These are phyloP conservation scores for Leishmania tarentolae DNA, from an alignment of 208 protist genomes.

Conservation along the genomic window DNA sequence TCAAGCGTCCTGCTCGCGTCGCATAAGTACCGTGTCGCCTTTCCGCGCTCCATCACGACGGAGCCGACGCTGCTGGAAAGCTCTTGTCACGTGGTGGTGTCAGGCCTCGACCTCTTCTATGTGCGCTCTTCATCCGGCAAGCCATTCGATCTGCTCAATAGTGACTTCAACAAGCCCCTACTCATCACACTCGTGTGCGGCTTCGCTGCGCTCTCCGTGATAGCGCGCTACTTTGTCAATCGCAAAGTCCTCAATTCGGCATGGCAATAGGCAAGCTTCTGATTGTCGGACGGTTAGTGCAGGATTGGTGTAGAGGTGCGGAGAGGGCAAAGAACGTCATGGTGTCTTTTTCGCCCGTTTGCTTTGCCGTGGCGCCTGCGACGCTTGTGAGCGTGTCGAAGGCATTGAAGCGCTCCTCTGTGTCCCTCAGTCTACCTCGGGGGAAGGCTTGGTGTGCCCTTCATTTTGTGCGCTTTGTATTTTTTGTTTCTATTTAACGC, in stretches of 20 bases:
- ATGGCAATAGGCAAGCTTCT: slow-evolving; percentile 60
- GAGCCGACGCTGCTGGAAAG: slow-evolving; percentile 84
- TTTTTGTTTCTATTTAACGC: no score
- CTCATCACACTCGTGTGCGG: slow-evolving; percentile 68
- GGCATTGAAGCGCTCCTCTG: background rate
- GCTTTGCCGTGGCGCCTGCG: background rate
- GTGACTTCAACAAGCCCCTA: slow-evolving; percentile 90
- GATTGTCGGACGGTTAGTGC: background rate
- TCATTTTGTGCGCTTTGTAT: background rate
- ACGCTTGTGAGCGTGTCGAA: background rate
- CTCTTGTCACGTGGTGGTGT: slow-evolving; percentile 83
- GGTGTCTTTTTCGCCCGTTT: background rate
- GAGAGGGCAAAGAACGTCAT: background rate
- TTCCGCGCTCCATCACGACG: slow-evolving; percentile 58
- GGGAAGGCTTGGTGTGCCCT: no score
- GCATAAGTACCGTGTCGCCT: slow-evolving; percentile 74
- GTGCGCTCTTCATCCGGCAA: slow-evolving; percentile 86
- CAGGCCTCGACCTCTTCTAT: slow-evolving; percentile 91
- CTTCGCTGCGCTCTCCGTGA: slow-evolving; percentile 63
- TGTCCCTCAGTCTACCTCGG: background rate
- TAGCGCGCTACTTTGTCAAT: slow-evolving; percentile 73
- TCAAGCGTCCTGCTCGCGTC: slow-evolving; percentile 56
- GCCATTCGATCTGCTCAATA: slow-evolving; percentile 92
- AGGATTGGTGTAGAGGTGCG: background rate
- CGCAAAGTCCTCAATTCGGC: slow-evolving; percentile 65